A percentile compares a stretch with the other conserved stretches of the same genome.
Conservation (phyloP, 208 protist species). For the Herpetomonas samuelpessoai region DNA sequence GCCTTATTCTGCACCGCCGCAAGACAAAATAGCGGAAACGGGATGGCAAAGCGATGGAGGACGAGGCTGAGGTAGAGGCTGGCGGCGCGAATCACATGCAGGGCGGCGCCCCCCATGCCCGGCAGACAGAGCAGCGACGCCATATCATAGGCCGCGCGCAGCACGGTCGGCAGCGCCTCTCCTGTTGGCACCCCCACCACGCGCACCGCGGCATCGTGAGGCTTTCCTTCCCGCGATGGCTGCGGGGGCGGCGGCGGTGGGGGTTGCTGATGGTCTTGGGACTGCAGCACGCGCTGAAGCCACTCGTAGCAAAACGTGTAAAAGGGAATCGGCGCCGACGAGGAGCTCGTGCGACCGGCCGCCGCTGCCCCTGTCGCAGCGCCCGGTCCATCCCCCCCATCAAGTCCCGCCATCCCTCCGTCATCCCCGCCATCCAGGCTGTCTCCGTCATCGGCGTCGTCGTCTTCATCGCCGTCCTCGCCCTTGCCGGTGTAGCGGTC, state of each 20-base stretch:
- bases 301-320: constrained; percentile 74
- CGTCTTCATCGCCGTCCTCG: constrained; percentile 2
- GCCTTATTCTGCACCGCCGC: constrained; percentile 7
- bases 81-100: constrained; percentile 30
- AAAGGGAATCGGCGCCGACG: constrained; percentile 23
- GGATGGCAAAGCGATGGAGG: constrained; percentile 58
- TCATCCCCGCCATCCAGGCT: neutral
- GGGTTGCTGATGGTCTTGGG: neutral
- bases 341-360: neutral
- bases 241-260: constrained; percentile 2
- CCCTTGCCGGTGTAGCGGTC: constrained; percentile 15
- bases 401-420: constrained; percentile 4
- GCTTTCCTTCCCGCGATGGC: neutral
- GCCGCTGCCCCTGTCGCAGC: constrained; percentile 8
- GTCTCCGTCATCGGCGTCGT: constrained; percentile 23
- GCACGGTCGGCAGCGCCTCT: constrained; percentile 47
- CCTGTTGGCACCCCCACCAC: constrained; percentile 37
- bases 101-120: constrained; percentile 26
- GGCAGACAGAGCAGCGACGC: constrained; percentile 35
- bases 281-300: constrained; percentile 34
- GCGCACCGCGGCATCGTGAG: neutral
- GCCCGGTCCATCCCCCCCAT: constrained; percentile 2
- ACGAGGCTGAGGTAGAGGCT: constrained; percentile 68
- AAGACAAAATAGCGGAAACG: constrained; percentile 65
- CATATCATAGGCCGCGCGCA: constrained; percentile 72